These are phyloP conservation scores for Mesembryanthemum crystallinum DNA, from an alignment of 148 eudicot genomes.

Conservation along the genomic window DNA sequence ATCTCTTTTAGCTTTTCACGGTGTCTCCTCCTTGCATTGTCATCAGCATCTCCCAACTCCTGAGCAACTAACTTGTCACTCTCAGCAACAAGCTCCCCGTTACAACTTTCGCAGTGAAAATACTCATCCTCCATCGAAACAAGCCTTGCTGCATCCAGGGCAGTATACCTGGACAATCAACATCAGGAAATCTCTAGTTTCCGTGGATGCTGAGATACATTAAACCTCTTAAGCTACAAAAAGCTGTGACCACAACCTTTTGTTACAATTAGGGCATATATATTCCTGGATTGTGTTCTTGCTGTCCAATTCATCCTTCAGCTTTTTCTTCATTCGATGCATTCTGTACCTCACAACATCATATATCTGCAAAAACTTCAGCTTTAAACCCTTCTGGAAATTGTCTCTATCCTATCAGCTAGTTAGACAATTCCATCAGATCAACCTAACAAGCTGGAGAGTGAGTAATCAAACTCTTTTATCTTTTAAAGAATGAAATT, in stretches of 20 bases:
- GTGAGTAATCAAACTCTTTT: no score
- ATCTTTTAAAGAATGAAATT: no score
- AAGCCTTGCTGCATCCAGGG: constrained; percentile 93
- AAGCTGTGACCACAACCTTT: constrained; percentile 50
- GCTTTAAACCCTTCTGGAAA: background rate
- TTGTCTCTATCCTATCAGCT: background rate
- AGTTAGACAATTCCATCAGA: background rate
- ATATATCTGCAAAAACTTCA: constrained; percentile 62
- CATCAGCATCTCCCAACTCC: constrained; percentile 91
- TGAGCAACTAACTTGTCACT: constrained; percentile 89
- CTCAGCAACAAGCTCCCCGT: constrained; percentile 91
- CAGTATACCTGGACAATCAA: constrained; percentile 71
- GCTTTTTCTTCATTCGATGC: constrained; percentile 89
- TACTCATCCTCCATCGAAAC: constrained; percentile 69
- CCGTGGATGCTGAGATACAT: constrained; percentile 12
- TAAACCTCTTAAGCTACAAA: constrained; percentile 19
- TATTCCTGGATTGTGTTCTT: constrained; percentile 95
- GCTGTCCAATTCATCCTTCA: constrained; percentile 94
- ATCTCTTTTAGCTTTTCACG: constrained; percentile 79
- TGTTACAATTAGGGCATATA: constrained; percentile 83
- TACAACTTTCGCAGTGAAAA: constrained; percentile 93
- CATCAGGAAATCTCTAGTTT: constrained; percentile 21
- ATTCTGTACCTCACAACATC: constrained; percentile 95
- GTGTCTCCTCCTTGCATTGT: constrained; percentile 88
- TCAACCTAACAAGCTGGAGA: no score